These are phyloP conservation scores for Talaromyces nanjingensis DNA, from an alignment of 495 filamentous ascomycete genomes.

Conservation along the genomic window DNA sequence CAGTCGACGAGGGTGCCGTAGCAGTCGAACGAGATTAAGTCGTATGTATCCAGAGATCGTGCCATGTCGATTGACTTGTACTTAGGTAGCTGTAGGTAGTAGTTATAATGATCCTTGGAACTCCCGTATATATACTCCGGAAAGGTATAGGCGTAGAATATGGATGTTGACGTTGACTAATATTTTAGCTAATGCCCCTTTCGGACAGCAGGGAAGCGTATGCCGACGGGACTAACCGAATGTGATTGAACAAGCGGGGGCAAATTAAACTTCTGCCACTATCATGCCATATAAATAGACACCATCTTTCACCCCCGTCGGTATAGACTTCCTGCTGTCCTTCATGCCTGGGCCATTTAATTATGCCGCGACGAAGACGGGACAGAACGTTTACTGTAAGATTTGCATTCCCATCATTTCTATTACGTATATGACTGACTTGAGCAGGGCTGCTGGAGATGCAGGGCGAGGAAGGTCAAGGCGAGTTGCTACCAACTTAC, in stretches of 20 bases:
- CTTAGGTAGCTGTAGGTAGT: no score
- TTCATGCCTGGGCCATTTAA: not conserved
- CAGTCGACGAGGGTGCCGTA: no score
- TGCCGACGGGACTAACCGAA: constrained; percentile 2
- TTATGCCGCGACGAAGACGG: constrained; percentile 7
- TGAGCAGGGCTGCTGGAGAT: not conserved
- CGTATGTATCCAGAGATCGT: no score
- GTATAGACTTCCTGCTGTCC: constrained; percentile 4
- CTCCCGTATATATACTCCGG: no score
- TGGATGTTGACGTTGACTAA: no score
- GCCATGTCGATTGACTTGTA: no score
- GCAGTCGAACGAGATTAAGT: no score
- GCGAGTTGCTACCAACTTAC: not conserved
- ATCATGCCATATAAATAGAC: not conserved
- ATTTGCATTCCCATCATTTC: not conserved
- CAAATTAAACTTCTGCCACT: not conserved
- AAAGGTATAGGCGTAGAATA: no score
- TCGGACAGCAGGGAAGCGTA: not conserved
- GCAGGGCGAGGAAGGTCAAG: constrained; percentile 5
- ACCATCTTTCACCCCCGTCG: constrained; percentile 1
- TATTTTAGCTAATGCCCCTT: not conserved
- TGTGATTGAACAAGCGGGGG: not conserved
- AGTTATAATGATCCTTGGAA: no score
- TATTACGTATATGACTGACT: no score
- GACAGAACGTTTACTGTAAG: constrained; percentile 4